Evolutionary conservation across 805 yeast species (phyloP), one percentile per base, ranked within the genome.

Genomic region (Kregervanrija fluxuum): DNA sequence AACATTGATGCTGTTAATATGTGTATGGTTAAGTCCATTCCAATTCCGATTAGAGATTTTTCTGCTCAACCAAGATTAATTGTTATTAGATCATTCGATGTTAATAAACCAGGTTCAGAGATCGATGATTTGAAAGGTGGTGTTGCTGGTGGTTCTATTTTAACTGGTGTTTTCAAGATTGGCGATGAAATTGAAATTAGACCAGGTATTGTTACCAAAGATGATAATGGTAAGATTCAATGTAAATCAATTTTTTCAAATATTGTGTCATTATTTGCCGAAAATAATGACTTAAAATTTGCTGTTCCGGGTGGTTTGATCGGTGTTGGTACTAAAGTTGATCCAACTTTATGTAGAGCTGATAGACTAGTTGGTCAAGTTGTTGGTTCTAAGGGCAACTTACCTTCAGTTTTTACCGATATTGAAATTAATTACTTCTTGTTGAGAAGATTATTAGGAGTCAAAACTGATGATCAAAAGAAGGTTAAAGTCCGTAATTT

Each of bases 241-340:
- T 90, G 97, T 75, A 85, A 84, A 66, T 97, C 98, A 39, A 91
- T 93, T 61, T 87, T 85, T 73, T 89, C 97, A 45, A 83, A 88
- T 60, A 88, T 93, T 62, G 93, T 88, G 42, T 85, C 98, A 11
- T 74, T 93, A 55, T 91, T 90, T 65, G 98, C 99, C 48, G 99
- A 93, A 70, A 90, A 93, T 70, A 95, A 93, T 61, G 96, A 90
- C 66, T 79, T 93, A 68, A 93, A 93, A 67, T 93, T 91, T 61
- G 99, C 99, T 47, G 99, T 93, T 59, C 99, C 99, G 39, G 99
- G 99, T 82, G 99, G 99, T 52, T 79, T 93, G 65, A 95, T 93
- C 60, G 99, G 99, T 80, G 97, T 93, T 47, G 99, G 99, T 73
- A 93, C 99, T 42, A 88, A 87, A 70, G 95, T 93, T 54, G 99